Evolutionary conservation across 176 grass and related monocot genomes (phyloP).

Genomic region (Themeda triandra): DNA sequence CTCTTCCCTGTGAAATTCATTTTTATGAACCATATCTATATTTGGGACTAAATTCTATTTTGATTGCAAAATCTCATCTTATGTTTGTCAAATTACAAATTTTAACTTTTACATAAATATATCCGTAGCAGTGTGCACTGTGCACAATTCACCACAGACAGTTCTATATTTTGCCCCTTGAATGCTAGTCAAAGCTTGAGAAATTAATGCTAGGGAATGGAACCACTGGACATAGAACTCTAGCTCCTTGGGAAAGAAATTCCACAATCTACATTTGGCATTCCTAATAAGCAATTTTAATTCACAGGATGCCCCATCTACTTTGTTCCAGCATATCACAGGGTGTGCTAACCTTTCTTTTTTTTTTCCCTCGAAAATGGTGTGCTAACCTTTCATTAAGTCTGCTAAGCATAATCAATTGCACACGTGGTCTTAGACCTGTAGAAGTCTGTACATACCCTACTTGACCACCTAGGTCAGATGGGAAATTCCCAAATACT

Average conservation of each 20-base stretch:
- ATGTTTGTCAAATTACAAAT: neutral
- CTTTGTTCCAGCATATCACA: slow-evolving; percentile 4
- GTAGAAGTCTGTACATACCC: neutral
- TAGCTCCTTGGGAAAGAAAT: neutral
- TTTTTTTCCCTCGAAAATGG: too few relatives aligned
- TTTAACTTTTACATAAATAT: neutral
- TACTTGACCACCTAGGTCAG: neutral
- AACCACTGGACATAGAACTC: neutral
- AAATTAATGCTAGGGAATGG: neutral
- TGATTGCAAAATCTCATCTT: neutral
- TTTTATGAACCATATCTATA: neutral
- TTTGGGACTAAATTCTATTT: neutral
- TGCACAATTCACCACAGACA: neutral
- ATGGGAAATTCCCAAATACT: neutral
- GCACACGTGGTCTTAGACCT: neutral
- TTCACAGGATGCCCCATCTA: neutral
- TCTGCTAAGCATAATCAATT: neutral
- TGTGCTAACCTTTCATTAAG: neutral
- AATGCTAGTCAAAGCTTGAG: neutral
- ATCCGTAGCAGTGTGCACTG: neutral
- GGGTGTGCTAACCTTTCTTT: too few relatives aligned
- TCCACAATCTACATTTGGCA: neutral
- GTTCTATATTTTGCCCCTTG: neutral
- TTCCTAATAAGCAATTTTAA: too few relatives aligned
- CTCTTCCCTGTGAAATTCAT: neutral